phyloP scores from a whole-genome alignment of 2,329 filamentous ascomycete genomes.

The Paraconiothyrium sp. region DNA sequence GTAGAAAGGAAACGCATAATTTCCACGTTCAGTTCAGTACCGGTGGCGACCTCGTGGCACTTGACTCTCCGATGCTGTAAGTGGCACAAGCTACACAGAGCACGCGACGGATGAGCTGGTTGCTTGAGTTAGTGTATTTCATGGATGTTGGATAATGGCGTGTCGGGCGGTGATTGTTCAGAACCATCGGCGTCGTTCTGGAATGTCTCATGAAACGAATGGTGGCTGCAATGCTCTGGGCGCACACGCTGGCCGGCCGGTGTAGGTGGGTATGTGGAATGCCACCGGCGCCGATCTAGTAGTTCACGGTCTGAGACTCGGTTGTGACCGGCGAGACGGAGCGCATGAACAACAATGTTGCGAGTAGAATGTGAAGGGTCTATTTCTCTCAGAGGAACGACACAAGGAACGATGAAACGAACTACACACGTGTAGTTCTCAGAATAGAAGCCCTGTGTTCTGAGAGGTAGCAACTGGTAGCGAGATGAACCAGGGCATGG shows the following conservation, averaged over 20 bases:
- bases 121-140: background rate
- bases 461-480: slow-evolving; percentile 10
- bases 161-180: background rate
- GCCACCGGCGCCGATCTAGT: slow-evolving; percentile 7
- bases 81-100: slow-evolving; percentile 15
- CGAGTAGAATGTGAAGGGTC: slow-evolving; percentile 9
- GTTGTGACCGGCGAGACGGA: background rate
- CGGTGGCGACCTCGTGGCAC: slow-evolving; percentile 13
- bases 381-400: background rate
- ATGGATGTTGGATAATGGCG: background rate
- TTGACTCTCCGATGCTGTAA: slow-evolving; percentile 1
- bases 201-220: slow-evolving; percentile 1
- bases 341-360: slow-evolving; percentile 7
- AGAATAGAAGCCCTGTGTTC: slow-evolving; percentile 17
- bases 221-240: slow-evolving; percentile 6
- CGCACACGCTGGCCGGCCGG: slow-evolving; percentile 12
- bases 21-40: slow-evolving; percentile 13
- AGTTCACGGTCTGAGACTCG: background rate
- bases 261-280: slow-evolving; percentile 16
- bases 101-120: slow-evolving; percentile 12
- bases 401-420: slow-evolving; percentile 15
- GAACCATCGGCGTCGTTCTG: background rate
- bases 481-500: slow-evolving; percentile 21
- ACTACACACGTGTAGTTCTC: slow-evolving; percentile 4
- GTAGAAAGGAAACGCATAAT: background rate